Percentiles rank a stretch among this genome's conserved stretches.
phyloP scores from a whole-genome alignment of 1,284 basidiomycete genomes.

The Rhodotorula sp. region DNA sequence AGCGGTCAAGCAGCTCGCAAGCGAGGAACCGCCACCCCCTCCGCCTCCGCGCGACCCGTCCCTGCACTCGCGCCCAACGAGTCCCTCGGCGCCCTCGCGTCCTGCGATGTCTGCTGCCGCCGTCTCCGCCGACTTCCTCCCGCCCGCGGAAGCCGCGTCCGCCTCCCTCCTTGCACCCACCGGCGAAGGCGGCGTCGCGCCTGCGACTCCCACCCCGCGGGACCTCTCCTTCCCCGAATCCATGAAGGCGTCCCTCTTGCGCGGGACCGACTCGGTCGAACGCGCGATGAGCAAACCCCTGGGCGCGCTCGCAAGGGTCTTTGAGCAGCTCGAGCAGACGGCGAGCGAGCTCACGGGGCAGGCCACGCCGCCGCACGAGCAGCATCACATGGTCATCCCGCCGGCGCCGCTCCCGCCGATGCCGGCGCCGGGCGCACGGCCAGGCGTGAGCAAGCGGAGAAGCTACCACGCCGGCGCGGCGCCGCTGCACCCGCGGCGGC shows the following conservation, averaged over 20 bases:
- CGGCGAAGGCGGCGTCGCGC: conserved; percentile 28
- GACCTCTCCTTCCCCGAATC: conserved; percentile 62
- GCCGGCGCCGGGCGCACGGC: not conserved
- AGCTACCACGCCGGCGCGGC: conserved; percentile 13
- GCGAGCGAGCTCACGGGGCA: conserved; percentile 44
- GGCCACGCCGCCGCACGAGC: not conserved
- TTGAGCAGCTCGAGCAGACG: conserved; percentile 60
- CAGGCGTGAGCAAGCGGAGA: conserved; percentile 5
- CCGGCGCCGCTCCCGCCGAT: conserved; percentile 9
- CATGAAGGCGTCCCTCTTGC: conserved; percentile 76
- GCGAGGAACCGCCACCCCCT: conserved; percentile 28
- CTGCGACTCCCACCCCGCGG: not conserved
- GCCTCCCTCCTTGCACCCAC: conserved; percentile 61
- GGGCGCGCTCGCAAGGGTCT: conserved; percentile 79
- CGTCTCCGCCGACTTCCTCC: conserved; percentile 47
- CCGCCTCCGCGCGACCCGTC: conserved; percentile 12
- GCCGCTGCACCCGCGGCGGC: conserved; percentile 3
- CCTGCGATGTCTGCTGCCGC: conserved; percentile 38
- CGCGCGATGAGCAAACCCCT: conserved; percentile 79
- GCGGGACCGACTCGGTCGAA: conserved; percentile 69
- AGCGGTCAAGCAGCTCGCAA: conserved; percentile 68
- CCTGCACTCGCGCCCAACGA: not conserved
- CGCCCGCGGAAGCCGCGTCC: conserved; percentile 66
- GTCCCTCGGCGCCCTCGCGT: conserved; percentile 32
- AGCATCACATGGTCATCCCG: not conserved